Evolutionary conservation across 192 early-diverging fungal species (phyloP).

Genomic region (Gigaspora rosea): DNA sequence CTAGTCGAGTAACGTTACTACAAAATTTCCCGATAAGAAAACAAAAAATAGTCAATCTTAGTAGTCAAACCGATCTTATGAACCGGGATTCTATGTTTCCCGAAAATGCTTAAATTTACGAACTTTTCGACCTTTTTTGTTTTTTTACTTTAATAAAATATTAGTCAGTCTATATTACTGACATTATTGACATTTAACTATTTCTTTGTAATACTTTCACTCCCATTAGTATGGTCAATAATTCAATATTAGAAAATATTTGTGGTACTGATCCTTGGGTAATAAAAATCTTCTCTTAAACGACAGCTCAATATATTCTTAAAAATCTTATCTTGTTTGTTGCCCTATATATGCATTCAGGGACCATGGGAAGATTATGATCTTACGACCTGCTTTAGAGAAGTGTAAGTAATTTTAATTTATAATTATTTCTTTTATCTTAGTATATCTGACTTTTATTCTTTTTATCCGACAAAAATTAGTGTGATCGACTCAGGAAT

Average conservation of each 20-base stretch:
- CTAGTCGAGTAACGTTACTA: too few relatives aligned
- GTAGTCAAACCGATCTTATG: too few relatives aligned
- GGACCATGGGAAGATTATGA: not conserved
- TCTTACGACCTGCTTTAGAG: conserved; percentile 12
- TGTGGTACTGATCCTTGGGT: conserved; percentile 6
- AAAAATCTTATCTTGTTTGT: not conserved
- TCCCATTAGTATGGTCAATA: too few relatives aligned
- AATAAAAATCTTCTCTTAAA: not conserved
- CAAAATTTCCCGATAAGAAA: too few relatives aligned
- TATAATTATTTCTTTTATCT: not conserved
- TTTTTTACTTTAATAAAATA: too few relatives aligned
- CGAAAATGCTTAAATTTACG: too few relatives aligned
- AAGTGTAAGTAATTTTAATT: not conserved
- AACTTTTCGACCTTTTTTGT: too few relatives aligned
- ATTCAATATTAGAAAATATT: not conserved
- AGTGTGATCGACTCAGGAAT: conserved; percentile 12
- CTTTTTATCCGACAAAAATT: not conserved
- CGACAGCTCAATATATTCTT: not conserved
- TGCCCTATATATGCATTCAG: not conserved
- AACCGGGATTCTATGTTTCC: too few relatives aligned
- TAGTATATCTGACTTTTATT: not conserved
- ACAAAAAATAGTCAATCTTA: too few relatives aligned
- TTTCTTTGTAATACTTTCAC: too few relatives aligned
- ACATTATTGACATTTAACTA: too few relatives aligned
- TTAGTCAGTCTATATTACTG: too few relatives aligned